These are phyloP conservation scores for Metschnikowia peoriensis DNA, from an alignment of 805 yeast species.

Conservation along the genomic window DNA sequence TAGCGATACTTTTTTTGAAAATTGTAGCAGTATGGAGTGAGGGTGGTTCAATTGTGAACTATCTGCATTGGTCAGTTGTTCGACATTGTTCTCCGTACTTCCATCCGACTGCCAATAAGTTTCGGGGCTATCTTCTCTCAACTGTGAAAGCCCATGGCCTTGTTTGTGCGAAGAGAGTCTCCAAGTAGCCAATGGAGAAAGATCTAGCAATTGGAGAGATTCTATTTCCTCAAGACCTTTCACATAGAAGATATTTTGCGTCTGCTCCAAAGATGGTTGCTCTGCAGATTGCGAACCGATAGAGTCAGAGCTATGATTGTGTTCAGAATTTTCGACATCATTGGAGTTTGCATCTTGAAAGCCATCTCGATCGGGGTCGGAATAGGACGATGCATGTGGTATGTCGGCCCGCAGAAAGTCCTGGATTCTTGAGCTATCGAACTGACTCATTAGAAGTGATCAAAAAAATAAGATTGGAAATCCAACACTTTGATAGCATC, in stretches of 20 bases:
- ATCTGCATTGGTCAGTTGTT: slow-evolving; percentile 24
- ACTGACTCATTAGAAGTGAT: neutral
- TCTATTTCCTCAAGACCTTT: slow-evolving; percentile 58
- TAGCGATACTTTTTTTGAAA: slow-evolving; percentile 71
- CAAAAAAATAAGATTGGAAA: too few relatives aligned
- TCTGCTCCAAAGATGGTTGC: slow-evolving; percentile 40
- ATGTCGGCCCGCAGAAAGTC: slow-evolving; percentile 6
- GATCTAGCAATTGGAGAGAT: slow-evolving; percentile 59
- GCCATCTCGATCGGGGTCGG: slow-evolving; percentile 6
- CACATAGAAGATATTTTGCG: slow-evolving; percentile 38
- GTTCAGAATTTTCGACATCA: slow-evolving; percentile 7
- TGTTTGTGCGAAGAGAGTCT: slow-evolving; percentile 71
- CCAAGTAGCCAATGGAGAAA: slow-evolving; percentile 84
- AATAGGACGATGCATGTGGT: slow-evolving; percentile 7
- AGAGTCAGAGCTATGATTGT: slow-evolving; percentile 5
- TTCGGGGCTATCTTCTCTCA: slow-evolving; percentile 70
- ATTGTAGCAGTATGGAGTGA: slow-evolving; percentile 75
- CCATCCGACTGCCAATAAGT: slow-evolving; percentile 97
- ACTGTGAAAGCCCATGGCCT: slow-evolving; percentile 68
- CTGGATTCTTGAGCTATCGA: slow-evolving; percentile 1
- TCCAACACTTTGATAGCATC: too few relatives aligned
- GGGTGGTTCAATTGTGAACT: slow-evolving; percentile 58
- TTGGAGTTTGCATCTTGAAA: neutral
- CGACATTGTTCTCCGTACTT: slow-evolving; percentile 30
- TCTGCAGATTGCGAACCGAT: slow-evolving; percentile 8